Conservation (phyloP, 345 rosid species). For the Turritis glabra region DNA sequence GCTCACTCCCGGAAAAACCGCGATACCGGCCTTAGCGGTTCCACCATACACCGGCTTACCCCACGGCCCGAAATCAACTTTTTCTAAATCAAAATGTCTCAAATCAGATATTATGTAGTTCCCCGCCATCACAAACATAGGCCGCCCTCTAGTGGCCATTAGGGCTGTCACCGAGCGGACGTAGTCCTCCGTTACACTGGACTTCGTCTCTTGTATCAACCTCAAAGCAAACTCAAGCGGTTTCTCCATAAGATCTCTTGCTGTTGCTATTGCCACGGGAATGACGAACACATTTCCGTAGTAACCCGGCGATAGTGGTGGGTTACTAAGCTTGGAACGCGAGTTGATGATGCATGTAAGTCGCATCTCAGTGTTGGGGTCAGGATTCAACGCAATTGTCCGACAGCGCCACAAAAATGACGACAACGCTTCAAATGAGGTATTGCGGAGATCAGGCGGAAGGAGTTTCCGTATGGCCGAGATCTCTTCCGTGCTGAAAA, state of each 20-base stretch:
- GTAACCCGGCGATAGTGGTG: constrained; percentile 48
- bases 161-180: constrained; percentile 33
- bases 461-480: constrained; percentile 41
- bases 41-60: constrained; percentile 61
- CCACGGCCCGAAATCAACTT: constrained; percentile 60
- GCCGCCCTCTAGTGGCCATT: constrained; percentile 46
- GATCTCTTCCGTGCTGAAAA: constrained; percentile 46
- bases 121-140: constrained; percentile 42
- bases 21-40: constrained; percentile 45
- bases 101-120: constrained; percentile 52
- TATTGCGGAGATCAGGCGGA: constrained; percentile 39
- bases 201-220: constrained; percentile 48
- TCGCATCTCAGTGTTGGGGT: constrained; percentile 54
- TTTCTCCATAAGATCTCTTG: constrained; percentile 41
- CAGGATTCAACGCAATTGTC: constrained; percentile 49
- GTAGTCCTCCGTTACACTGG: constrained; percentile 39
- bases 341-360: constrained; percentile 46
- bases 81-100: constrained; percentile 43
- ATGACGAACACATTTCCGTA: constrained; percentile 54
- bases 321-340: constrained; percentile 43
- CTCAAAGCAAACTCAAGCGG: constrained; percentile 55
- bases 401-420: constrained; percentile 66
- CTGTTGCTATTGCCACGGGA: constrained; percentile 45
- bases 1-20: constrained; percentile 46
- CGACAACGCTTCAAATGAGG: constrained; percentile 47